Percentiles rank a stretch among this genome's conserved stretches.
Conservation (phyloP, 2,329 filamentous ascomycete genomes). For the Sclerotinia minor region DNA sequence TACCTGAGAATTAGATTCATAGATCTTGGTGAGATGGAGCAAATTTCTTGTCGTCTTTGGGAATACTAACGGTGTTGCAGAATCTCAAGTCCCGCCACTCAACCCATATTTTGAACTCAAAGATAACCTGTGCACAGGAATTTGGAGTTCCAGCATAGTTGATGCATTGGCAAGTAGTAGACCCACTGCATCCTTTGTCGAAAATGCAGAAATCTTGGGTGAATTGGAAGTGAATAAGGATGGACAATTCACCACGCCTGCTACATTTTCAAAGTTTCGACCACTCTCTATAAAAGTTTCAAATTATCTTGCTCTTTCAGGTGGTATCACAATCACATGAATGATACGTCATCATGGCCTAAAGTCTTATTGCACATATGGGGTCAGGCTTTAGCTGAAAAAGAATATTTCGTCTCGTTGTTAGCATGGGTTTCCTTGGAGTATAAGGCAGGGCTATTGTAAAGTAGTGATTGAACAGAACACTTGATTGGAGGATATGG, state of each 20-base stretch:
- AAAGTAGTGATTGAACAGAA: constrained; percentile 20
- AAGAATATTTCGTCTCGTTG: neutral
- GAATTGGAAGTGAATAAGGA: constrained; percentile 58
- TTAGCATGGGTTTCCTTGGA: constrained; percentile 7
- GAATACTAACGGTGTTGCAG: constrained; percentile 44
- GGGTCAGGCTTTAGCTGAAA: neutral
- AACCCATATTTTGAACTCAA: constrained; percentile 72
- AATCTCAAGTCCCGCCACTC: constrained; percentile 67
- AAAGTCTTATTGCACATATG: constrained; percentile 18
- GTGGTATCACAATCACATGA: constrained; percentile 38
- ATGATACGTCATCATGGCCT: neutral
- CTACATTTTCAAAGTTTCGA: constrained; percentile 35
- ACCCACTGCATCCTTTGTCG: constrained; percentile 58
- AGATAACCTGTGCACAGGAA: constrained; percentile 61
- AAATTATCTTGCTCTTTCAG: constrained; percentile 34
- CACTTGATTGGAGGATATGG: constrained; percentile 13
- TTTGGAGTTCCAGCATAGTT: constrained; percentile 71
- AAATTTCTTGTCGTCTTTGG: neutral
- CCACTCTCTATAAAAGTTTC: constrained; percentile 39
- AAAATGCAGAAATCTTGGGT: constrained; percentile 64
- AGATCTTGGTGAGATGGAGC: constrained; percentile 57
- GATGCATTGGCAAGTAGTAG: constrained; percentile 58
- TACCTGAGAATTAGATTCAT: constrained; percentile 73
- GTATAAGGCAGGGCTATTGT: constrained; percentile 23
- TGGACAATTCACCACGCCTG: constrained; percentile 46